Evolutionary conservation across 2,329 filamentous ascomycete species (phyloP).

Genomic region (Cladobotryum mycophilum): DNA sequence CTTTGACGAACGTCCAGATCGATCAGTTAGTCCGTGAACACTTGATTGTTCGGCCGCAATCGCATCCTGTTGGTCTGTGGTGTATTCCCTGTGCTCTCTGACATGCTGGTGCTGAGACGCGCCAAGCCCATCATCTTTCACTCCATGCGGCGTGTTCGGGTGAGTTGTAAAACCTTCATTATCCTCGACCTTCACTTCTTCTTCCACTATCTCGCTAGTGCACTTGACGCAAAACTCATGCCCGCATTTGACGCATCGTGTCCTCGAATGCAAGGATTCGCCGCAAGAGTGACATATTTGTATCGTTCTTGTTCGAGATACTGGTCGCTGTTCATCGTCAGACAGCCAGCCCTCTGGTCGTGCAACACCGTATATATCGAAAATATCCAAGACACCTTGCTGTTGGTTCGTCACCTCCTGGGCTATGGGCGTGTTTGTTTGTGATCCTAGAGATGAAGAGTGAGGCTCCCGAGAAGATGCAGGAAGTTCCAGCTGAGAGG

Average conservation of each 20-base stretch:
- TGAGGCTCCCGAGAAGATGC: neutral
- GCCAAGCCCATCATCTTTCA: no score
- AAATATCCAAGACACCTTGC: slow-evolving; percentile 41
- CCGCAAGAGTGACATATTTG: slow-evolving; percentile 47
- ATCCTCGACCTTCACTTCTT: neutral
- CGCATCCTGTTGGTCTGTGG: no score
- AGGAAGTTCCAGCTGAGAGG: no score
- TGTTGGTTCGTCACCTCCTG: slow-evolving; percentile 31
- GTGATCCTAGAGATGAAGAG: slow-evolving; percentile 5
- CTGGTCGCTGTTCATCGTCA: slow-evolving; percentile 25
- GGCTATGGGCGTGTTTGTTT: slow-evolving; percentile 17
- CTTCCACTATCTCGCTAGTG: slow-evolving; percentile 26
- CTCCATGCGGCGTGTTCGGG: neutral
- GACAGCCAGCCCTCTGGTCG: slow-evolving; percentile 41
- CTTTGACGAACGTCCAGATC: no score
- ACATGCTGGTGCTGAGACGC: no score
- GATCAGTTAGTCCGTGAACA: no score
- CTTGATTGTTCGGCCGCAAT: no score
- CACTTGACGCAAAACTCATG: slow-evolving; percentile 47
- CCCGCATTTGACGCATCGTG: slow-evolving; percentile 42
- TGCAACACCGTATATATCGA: slow-evolving; percentile 40
- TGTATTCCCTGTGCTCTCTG: no score
- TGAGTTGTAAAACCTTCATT: neutral
- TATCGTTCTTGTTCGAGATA: slow-evolving; percentile 18
- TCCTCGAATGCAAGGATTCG: slow-evolving; percentile 30